phyloP scores from a whole-genome alignment of 2,329 filamentous ascomycete genomes.

The Penicillium italicum region DNA sequence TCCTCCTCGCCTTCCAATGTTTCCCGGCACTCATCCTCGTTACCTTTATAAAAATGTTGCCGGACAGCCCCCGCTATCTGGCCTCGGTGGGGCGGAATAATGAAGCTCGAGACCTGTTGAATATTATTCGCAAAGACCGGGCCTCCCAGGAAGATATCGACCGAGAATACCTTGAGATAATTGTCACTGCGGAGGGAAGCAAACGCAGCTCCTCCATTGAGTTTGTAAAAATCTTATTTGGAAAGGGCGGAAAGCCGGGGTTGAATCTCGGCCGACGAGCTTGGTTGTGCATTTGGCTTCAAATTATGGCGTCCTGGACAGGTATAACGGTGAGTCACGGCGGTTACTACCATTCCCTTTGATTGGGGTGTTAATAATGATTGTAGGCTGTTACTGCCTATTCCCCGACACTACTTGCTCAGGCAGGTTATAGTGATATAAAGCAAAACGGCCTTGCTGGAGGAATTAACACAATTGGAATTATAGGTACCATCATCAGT shows the following conservation, averaged over 20 bases:
- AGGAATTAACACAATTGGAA: conserved; percentile 51
- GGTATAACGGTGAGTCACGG: conserved; percentile 41
- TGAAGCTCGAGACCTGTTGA: conserved; percentile 48
- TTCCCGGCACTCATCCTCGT: conserved; percentile 30
- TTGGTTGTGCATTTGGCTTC: conserved; percentile 46
- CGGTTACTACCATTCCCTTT: neutral
- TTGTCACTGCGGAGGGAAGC: conserved; percentile 29
- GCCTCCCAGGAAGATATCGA: conserved; percentile 29
- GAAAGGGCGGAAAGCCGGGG: conserved; percentile 30
- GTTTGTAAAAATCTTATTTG: conserved; percentile 39
- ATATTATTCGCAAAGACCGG: conserved; percentile 29
- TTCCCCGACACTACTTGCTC: conserved; percentile 28
- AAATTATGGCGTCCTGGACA: conserved; percentile 47
- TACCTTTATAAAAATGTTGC: conserved; percentile 31
- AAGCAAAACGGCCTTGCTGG: conserved; percentile 49
- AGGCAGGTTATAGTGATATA: conserved; percentile 38
- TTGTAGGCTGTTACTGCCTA: conserved; percentile 37
- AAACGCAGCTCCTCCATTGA: conserved; percentile 37
- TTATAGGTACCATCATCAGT: conserved; percentile 51
- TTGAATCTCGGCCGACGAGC: conserved; percentile 39
- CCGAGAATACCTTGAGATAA: conserved; percentile 37
- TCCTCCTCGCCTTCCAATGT: conserved; percentile 36
- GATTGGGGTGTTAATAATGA: conserved; percentile 26
- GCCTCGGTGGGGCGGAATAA: conserved; percentile 40
- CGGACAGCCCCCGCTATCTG: conserved; percentile 34